Percentiles rank a stretch among this genome's conserved stretches.
Conservation (phyloP, 2,329 filamentous ascomycete species). For the Epichloe bromicola region DNA sequence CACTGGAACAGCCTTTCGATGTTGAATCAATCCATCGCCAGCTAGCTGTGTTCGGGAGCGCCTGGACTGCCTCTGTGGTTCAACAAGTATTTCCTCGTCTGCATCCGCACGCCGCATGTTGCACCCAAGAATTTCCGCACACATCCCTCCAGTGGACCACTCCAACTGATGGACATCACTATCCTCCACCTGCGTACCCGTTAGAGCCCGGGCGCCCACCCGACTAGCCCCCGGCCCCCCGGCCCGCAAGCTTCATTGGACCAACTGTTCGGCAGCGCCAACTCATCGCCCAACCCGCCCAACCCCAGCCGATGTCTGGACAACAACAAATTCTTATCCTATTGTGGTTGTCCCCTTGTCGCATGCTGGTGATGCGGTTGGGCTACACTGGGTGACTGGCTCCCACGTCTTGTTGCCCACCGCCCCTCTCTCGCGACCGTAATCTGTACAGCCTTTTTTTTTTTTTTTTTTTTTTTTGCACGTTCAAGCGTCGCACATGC, state of each 20-base stretch:
- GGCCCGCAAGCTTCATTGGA: slow-evolving; percentile 21
- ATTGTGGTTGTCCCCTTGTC: neutral
- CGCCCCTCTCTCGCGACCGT: neutral
- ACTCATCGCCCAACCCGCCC: slow-evolving; percentile 22
- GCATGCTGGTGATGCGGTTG: neutral
- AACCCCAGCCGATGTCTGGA: slow-evolving; percentile 8
- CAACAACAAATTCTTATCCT: slow-evolving; percentile 3
- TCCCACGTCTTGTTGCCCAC: neutral
- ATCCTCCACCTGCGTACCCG: slow-evolving; percentile 6
- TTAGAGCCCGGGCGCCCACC: slow-evolving; percentile 5
- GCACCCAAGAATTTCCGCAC: neutral
- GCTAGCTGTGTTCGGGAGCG: too few relatives aligned
- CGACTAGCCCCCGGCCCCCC: slow-evolving; percentile 12
- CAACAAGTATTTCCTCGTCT: neutral
- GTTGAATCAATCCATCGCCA: too few relatives aligned
- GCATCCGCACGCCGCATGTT: neutral
- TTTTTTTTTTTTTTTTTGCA: neutral
- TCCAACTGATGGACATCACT: neutral
- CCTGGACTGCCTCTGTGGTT: too few relatives aligned
- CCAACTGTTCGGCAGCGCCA: slow-evolving; percentile 24
- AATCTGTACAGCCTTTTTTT: too few relatives aligned
- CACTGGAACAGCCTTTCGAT: too few relatives aligned
- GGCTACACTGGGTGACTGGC: neutral
- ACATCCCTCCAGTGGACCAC: too few relatives aligned
- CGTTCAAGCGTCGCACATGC: neutral